Evolutionary conservation across 352 stramenopile genomes (phyloP).

Genomic region (Phytophthora kernoviae): DNA sequence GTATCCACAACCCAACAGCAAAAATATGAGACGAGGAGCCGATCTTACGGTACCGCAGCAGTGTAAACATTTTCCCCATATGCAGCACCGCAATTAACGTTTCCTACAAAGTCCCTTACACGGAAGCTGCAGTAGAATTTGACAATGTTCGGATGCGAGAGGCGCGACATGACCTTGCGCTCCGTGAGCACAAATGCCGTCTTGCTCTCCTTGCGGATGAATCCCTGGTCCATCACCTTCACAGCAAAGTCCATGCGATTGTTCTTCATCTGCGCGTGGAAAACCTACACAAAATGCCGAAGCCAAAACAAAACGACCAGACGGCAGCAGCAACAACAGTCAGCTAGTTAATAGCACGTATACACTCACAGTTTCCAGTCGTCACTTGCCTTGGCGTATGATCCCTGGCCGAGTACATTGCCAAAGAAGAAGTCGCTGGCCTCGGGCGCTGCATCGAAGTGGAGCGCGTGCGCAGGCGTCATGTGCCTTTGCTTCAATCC

Average conservation of each 20-base stretch:
- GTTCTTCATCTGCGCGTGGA: slow-evolving; percentile 87
- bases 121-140: slow-evolving; percentile 91
- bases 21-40: slow-evolving; percentile 30
- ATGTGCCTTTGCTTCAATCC: slow-evolving; percentile 7
- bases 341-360: background rate
- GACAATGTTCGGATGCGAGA: slow-evolving; percentile 89
- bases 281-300: slow-evolving; percentile 51
- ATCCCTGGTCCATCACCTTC: slow-evolving; percentile 92
- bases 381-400: slow-evolving; percentile 79
- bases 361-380: background rate
- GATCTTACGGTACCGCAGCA: slow-evolving; percentile 16
- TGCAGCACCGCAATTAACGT: too few species aligned
- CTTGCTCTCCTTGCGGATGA: slow-evolving; percentile 93
- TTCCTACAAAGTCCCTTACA: slow-evolving; percentile 31
- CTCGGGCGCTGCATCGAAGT: slow-evolving; percentile 69
- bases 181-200: slow-evolving; percentile 92
- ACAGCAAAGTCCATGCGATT: slow-evolving; percentile 83
- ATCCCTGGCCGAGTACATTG: slow-evolving; percentile 84
- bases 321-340: background rate
- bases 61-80: slow-evolving; percentile 7
- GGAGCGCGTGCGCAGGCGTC: slow-evolving; percentile 50
- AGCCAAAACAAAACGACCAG: background rate
- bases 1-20: slow-evolving; percentile 16
- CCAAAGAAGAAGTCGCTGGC: slow-evolving; percentile 89
- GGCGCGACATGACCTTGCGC: slow-evolving; percentile 87